Conservation (phyloP, 2,329 filamentous ascomycete genomes). For the Ophiocordyceps polyrhachis-furcata region DNA sequence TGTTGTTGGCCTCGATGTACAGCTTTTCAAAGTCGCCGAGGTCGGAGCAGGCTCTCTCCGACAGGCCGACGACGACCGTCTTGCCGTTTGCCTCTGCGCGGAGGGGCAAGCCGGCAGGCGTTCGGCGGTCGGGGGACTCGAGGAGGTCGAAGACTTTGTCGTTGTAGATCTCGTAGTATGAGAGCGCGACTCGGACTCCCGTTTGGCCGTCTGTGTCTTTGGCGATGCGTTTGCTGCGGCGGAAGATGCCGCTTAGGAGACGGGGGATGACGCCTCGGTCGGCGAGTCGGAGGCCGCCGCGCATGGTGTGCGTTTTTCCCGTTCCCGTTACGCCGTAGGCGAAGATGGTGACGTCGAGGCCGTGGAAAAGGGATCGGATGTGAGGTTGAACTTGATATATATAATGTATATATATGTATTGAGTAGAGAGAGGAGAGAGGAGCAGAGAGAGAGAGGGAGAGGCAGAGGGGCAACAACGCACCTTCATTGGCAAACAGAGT, state of each 20-base stretch:
- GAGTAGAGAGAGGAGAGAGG: background rate
- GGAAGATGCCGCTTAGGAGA: slow-evolving; percentile 68
- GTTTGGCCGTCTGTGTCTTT: slow-evolving; percentile 60
- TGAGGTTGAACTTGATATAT: slow-evolving; percentile 55
- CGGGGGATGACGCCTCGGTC: slow-evolving; percentile 80
- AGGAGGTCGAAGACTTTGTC: slow-evolving; percentile 89
- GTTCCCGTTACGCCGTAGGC: slow-evolving; percentile 88
- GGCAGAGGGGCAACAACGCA: no score
- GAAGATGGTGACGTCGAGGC: slow-evolving; percentile 75
- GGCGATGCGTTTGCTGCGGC: slow-evolving; percentile 65
- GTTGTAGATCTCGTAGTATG: slow-evolving; percentile 95
- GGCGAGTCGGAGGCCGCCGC: slow-evolving; percentile 68
- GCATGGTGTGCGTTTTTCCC: slow-evolving; percentile 92
- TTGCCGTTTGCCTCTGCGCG: slow-evolving; percentile 74
- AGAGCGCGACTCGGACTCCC: slow-evolving; percentile 53
- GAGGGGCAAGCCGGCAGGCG: slow-evolving; percentile 59
- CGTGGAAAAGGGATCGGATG: slow-evolving; percentile 80
- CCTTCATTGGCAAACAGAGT: slow-evolving; percentile 79
- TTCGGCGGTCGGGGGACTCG: slow-evolving; percentile 73
- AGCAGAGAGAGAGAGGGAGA: no score
- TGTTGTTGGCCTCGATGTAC: slow-evolving; percentile 84
- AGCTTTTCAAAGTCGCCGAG: slow-evolving; percentile 79
- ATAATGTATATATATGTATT: no score
- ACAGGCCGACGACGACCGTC: slow-evolving; percentile 71
- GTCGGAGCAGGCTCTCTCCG: slow-evolving; percentile 63